These are phyloP conservation scores for Zymoseptoria crescenta DNA, from an alignment of 2,329 filamentous ascomycete genomes.

Conservation along the genomic window DNA sequence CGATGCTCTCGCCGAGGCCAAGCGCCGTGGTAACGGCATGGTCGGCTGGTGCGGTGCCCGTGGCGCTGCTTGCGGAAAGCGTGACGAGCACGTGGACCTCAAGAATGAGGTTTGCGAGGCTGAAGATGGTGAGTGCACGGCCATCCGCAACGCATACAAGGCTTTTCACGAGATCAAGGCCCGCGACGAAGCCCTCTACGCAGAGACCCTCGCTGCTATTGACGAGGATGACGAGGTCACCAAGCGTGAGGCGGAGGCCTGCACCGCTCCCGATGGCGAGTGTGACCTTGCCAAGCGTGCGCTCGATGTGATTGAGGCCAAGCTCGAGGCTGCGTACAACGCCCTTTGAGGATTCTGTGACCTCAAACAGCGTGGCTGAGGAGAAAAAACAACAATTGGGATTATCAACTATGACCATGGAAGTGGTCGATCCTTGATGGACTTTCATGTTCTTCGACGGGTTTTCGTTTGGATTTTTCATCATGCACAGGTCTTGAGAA, in stretches of 20 bases:
- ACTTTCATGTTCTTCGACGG: background rate
- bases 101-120: conserved; percentile 8
- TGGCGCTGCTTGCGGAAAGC: conserved; percentile 8
- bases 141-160: conserved; percentile 21
- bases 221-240: conserved; percentile 3
- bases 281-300: conserved; percentile 11
- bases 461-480: background rate
- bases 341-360: background rate
- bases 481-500: background rate
- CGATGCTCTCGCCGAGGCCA: conserved; percentile 31
- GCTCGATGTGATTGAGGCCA: conserved; percentile 12
- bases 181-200: conserved; percentile 15
- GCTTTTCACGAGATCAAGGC: conserved; percentile 18
- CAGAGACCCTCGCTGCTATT: background rate
- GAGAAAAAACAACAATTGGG: background rate
- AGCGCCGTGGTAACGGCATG: background rate
- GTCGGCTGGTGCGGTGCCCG: background rate
- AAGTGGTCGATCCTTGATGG: background rate
- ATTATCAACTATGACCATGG: background rate
- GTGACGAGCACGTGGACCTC: conserved; percentile 16
- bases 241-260: conserved; percentile 5
- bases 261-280: conserved; percentile 12
- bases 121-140: conserved; percentile 21
- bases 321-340: conserved; percentile 9
- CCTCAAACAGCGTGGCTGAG: background rate